Base-by-base conservation (phyloP, 2,329 filamentous ascomycete genomes). In the Colletotrichum abscissum region DNA sequence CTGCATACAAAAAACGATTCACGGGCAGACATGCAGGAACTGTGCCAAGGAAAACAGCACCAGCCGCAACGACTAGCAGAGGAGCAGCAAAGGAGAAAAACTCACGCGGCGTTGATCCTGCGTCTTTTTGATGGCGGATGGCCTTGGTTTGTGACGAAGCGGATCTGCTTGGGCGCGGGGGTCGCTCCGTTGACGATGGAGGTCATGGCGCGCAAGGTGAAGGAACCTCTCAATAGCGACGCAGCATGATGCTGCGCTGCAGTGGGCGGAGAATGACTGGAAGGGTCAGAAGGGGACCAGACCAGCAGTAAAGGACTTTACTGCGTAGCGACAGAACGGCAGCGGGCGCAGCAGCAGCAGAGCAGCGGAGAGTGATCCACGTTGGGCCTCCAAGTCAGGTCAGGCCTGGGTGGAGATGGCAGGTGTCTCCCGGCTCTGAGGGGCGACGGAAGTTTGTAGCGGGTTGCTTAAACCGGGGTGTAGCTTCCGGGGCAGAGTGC, bases 71-170 rank as follows among this genome's bases (percentile, higher is more conserved):
- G 49, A 35, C 5, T 46, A 7, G n/a, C 12, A 33, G 24, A 28
- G 26, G 6, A 12, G 33, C 33, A 28, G 57, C 28, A 16, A 38
- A 71, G 52, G 63, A 62, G 56, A 68, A 22, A 26, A 67, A 88
- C 91, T 82, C 87, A 94, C 90, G 94, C 94, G 78, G 93, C 92
- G 83, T 92, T 94, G 79, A 96, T 94, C 78, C 94, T 88, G 80
- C 94, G 89, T 78, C 93, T 88, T 83, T 95, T 96, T 30, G 92
- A 92, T 74, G 94, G 93, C 62, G 94, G 94, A 76, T 94, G 92
- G 75, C 94, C 93, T 83, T 95, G 93, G 78, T 92, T 95, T 76
- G 94, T 93, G 77, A 96, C 93, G 81, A 95, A 96, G 77, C 93
- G 92, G 77, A 94, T 94, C 80, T 89, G 88, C 81, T 89, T 91